phyloP scores from a whole-genome alignment of 148 eudicot genomes.

The Rheum nobile region DNA sequence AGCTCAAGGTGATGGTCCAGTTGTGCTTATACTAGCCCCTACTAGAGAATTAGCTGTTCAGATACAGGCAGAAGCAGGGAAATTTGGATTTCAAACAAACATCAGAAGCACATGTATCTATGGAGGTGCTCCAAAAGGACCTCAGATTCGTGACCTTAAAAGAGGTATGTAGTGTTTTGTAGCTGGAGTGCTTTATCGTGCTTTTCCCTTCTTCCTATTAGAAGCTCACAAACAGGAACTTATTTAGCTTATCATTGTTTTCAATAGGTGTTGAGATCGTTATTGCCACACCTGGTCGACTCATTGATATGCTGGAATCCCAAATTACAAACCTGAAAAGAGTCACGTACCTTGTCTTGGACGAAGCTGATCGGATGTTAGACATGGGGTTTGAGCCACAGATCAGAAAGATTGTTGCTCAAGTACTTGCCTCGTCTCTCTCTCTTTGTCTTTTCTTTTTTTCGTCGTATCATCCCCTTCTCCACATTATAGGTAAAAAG shows the following conservation, averaged over 20 bases:
- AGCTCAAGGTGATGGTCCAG: conserved; percentile 91
- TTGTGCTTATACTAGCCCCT: conserved; percentile 81
- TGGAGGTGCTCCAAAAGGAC: conserved; percentile 99
- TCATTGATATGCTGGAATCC: conserved; percentile 94
- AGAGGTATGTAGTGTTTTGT: conserved; percentile 35
- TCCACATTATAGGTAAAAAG: background rate
- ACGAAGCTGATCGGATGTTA: conserved; percentile 98
- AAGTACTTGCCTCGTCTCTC: conserved; percentile 26
- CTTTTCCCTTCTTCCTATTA: background rate
- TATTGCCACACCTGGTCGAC: conserved; percentile 93
- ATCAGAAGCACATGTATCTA: conserved; percentile 80
- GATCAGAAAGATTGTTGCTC: conserved; percentile 76
- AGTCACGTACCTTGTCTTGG: conserved; percentile 91
- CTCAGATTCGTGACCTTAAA: conserved; percentile 93
- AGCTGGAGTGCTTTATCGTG: background rate
- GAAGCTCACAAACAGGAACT: background rate
- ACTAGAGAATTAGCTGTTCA: conserved; percentile 98
- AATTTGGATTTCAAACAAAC: conserved; percentile 57
- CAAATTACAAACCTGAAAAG: conserved; percentile 80
- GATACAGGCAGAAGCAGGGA: conserved; percentile 81
- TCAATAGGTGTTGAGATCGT: conserved; percentile 85
- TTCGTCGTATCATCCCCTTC: background rate
- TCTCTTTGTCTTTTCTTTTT: background rate
- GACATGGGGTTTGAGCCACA: conserved; percentile 99
- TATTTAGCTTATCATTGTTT: background rate